Percentiles rank a stretch among this genome's conserved stretches.
phyloP scores from a whole-genome alignment of 2,329 filamentous ascomycete genomes.

The Botrytis tulipae region DNA sequence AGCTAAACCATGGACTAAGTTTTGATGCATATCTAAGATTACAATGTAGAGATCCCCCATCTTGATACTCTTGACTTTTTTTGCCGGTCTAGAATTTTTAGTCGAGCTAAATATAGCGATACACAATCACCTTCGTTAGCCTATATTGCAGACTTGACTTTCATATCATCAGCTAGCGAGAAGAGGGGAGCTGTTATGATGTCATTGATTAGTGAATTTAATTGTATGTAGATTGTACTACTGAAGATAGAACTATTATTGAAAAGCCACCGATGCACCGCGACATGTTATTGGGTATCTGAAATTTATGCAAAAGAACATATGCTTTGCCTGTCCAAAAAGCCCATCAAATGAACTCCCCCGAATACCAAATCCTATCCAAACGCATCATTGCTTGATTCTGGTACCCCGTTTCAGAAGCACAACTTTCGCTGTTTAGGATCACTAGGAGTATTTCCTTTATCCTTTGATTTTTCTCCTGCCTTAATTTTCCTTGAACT shows the following conservation, averaged over 20 bases:
- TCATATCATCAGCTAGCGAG: neutral
- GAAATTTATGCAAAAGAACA: neutral
- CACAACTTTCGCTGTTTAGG: conserved; percentile 20
- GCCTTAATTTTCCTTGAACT: neutral
- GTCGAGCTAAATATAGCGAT: too few relatives aligned
- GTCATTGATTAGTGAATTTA: neutral
- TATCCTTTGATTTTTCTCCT: conserved; percentile 15
- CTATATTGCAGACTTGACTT: neutral
- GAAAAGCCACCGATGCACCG: neutral
- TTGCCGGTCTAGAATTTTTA: too few relatives aligned
- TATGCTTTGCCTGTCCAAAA: neutral
- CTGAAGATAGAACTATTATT: neutral
- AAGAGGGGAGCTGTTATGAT: neutral
- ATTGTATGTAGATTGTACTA: neutral
- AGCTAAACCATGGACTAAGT: neutral
- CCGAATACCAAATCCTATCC: neutral
- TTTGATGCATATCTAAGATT: too few relatives aligned
- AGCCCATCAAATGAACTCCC: neutral
- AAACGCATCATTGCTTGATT: neutral
- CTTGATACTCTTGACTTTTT: too few relatives aligned
- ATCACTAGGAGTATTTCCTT: conserved; percentile 8
- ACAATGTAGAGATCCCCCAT: too few relatives aligned
- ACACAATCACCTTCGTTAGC: too few relatives aligned
- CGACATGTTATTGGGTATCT: neutral
- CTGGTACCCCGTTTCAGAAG: neutral